Base-by-base conservation (phyloP, 2,329 filamentous ascomycete genomes). In the Sporothrix variecibatus region DNA sequence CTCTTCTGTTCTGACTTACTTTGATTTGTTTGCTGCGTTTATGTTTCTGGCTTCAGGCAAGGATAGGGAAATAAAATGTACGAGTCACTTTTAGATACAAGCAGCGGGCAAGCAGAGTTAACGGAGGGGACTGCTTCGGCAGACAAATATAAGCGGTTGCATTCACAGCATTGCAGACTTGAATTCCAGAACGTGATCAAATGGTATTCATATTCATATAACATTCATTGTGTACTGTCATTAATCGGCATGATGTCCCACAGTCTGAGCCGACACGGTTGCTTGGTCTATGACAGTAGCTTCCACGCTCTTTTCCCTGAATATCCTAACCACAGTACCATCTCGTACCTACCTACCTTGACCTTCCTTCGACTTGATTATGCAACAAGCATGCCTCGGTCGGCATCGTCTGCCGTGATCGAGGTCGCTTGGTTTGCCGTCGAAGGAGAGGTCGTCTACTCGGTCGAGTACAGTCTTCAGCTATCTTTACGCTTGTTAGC, bases 51-150 rank as follows among this genome's bases (percentile, higher is more conserved):
- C 17, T 70, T 8, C 12, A 20, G 67, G 28, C 53, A 71, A 46
- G 69, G 69, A 34, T 71, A 71, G 70, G 70, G 56, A 72, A 26
- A 4, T 23, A 72, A 72, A 69, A 69, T 68, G 62, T 69, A 49
- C 64, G 31, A 72, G n/a, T 49, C 23, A 12, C 7, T 31, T 68
- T 65, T 40, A 43, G n/a, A 46, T 67, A 46, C 38, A 46, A 51
- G 17, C 23, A n/a, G n/a, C 28, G 65, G 15, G 34, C 34, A 34
- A 68, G 26, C 64, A 68, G 64, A 15, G 43, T 49, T 20, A 49
- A 17, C 43, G 43, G 15, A 34, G 2, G 43, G 15, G 12, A 6
- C 4, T 17, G 43, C 43, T 49, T 17, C 15, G 43, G 43, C 15
- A 17, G 43, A 15, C 12, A 20, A 17, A 1, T 49, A 20, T 20